Evolutionary conservation across 2,329 filamentous ascomycete genomes (phyloP), one percentile per base, ranked within the genome.

Genomic region (Fusarium neocosmosporiellum): DNA sequence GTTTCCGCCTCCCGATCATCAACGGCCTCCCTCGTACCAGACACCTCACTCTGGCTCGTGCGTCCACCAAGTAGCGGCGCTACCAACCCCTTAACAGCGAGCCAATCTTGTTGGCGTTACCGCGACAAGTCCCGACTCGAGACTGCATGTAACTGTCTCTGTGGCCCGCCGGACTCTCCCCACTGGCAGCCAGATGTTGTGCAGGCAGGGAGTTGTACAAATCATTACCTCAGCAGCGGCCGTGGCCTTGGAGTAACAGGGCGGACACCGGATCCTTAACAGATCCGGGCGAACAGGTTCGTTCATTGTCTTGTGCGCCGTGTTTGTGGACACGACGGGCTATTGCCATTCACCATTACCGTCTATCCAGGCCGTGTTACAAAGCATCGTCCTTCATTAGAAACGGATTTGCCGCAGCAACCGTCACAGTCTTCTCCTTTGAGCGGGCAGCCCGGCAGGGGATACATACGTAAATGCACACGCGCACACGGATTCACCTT

Each of bases 71-170:
- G 75, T 71, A 67, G 72, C 67, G 67, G 65, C 75, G 62, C 72
- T 77, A 73, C 66, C 72, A 71, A 41, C 75, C 75, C 75, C 75
- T 78, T 77, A 77, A 72, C 67, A 70, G n/a, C 41, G 39, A 48
- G 62, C 69, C 69, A 75, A 78, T 77, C 66, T 77, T 74, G 34
- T 75, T 74, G 48, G 71, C 66, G 59, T 70, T 71, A 66, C 66
- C 29, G 63, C 55, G 60, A 70, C 53, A 60, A 74, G 68, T 70
- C 50, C 65, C 54, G 59, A 43, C 27, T 33, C 41, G 61, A 59
- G 69, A 63, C 61, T 66, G 72, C 73, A 67, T 43, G 74, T 78
- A 78, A 65, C 65, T 8, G 60, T 57, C 59, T 58, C 61, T 78
- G 50, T 61, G 66, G 73, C 59, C 63, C 53, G 62, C 75, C 75